phyloP scores from a whole-genome alignment of 257 asterid genomes.

The Solanum chiquidenum region DNA sequence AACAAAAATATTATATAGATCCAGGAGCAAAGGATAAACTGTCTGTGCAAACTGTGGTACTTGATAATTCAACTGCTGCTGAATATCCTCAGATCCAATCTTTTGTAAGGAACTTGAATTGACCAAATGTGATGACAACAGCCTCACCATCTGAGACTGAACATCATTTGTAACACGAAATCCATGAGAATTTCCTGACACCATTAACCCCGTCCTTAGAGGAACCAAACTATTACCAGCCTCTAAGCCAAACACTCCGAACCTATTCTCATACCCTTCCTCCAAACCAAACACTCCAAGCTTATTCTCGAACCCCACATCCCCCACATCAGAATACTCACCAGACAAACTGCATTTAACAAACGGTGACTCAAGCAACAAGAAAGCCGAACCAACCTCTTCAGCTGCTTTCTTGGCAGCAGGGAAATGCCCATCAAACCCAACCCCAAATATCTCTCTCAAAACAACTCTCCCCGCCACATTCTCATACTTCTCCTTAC shows the following conservation, averaged over 20 bases:
- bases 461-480: slow-evolving; percentile 74
- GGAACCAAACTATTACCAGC: slow-evolving; percentile 27
- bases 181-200: slow-evolving; percentile 16
- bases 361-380: slow-evolving; percentile 74
- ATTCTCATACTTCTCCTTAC: slow-evolving; percentile 62
- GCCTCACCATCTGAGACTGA: slow-evolving; percentile 53
- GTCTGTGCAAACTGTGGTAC: slow-evolving; percentile 67
- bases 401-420: slow-evolving; percentile 79
- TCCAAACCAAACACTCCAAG: slow-evolving; percentile 30
- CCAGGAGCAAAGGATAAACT: slow-evolving; percentile 69
- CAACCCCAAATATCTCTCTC: slow-evolving; percentile 78
- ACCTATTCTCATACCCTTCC: slow-evolving; percentile 17
- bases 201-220: slow-evolving; percentile 14
- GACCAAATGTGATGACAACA: slow-evolving; percentile 34
- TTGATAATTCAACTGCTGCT: slow-evolving; percentile 43
- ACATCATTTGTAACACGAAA: slow-evolving; percentile 30
- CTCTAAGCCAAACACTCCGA: slow-evolving; percentile 32
- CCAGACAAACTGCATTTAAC: slow-evolving; percentile 21
- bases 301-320: slow-evolving; percentile 14
- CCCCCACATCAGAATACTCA: slow-evolving; percentile 9
- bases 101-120: slow-evolving; percentile 14
- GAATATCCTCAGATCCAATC: slow-evolving; percentile 15
- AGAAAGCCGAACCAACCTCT: slow-evolving; percentile 70
- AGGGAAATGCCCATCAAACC: slow-evolving; percentile 55
- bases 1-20: slow-evolving; percentile 49